Evolutionary conservation across 2,329 filamentous ascomycete species (phyloP).

Genomic region (Drechslerella coelobrocha): DNA sequence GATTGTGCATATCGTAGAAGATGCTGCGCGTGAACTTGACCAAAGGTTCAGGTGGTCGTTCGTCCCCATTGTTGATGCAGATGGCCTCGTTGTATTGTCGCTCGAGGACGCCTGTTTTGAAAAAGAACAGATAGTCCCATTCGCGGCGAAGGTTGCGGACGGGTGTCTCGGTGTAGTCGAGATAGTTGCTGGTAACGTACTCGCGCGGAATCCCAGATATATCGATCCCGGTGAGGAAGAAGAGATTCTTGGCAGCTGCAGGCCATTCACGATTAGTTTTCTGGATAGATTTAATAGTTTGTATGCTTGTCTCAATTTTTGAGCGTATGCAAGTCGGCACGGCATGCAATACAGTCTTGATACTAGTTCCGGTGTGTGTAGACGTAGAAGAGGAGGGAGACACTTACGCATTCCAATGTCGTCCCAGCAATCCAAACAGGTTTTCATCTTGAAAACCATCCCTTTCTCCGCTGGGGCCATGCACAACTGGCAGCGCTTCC

Average conservation of each 20-base stretch:
- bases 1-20: conserved; percentile 9
- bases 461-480: conserved; percentile 29
- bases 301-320: no score
- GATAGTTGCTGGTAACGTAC: conserved; percentile 4
- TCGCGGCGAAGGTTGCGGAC: conserved; percentile 4
- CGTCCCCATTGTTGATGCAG: not conserved
- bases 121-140: conserved; percentile 36
- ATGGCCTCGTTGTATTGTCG: conserved; percentile 11
- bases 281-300: no score
- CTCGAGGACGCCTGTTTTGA: conserved; percentile 26
- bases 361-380: not conserved
- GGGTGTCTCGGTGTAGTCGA: not conserved
- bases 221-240: conserved; percentile 31
- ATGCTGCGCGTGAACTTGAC: conserved; percentile 12
- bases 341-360: not conserved
- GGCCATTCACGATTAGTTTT: not conserved
- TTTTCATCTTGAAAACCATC: conserved; percentile 39
- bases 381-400: not conserved
- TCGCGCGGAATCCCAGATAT: conserved; percentile 17
- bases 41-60: not conserved
- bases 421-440: conserved; percentile 46
- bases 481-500: conserved; percentile 44
- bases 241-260: conserved; percentile 35
- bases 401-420: conserved; percentile 40
- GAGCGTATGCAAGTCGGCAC: no score